These are phyloP conservation scores for Colletotrichum aenigma DNA, from an alignment of 2,329 filamentous ascomycete species.

Conservation along the genomic window DNA sequence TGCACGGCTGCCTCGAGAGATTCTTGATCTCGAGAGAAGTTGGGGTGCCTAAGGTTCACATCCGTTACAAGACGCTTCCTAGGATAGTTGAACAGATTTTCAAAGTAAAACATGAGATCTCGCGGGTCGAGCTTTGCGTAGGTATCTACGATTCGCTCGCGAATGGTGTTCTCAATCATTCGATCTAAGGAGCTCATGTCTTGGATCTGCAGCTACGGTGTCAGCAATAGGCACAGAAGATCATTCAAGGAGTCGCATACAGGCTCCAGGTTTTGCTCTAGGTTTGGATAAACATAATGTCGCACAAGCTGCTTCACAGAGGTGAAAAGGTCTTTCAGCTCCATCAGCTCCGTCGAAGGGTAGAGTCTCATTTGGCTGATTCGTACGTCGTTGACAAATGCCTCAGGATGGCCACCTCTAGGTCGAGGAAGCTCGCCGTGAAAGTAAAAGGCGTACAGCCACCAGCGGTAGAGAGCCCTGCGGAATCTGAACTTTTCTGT, in stretches of 20 bases:
- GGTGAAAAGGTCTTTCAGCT: constrained; percentile 49
- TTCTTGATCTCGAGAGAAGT: constrained; percentile 50
- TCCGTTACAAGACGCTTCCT: constrained; percentile 48
- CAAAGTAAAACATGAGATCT: constrained; percentile 54
- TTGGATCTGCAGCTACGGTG: background rate
- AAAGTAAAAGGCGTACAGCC: constrained; percentile 58
- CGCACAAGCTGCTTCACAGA: constrained; percentile 49
- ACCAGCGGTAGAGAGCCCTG: constrained; percentile 57
- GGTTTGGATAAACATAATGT: constrained; percentile 50
- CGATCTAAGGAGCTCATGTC: constrained; percentile 7
- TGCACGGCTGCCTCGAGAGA: constrained; percentile 44
- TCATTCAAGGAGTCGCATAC: constrained; percentile 28
- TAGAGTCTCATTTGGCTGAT: constrained; percentile 48
- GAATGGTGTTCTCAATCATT: constrained; percentile 19
- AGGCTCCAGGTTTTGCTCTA: constrained; percentile 38
- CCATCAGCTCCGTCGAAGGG: constrained; percentile 47
- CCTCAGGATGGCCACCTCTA: constrained; percentile 39
- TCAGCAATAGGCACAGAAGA: background rate
- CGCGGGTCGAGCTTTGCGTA: constrained; percentile 55
- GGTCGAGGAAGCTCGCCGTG: constrained; percentile 47
- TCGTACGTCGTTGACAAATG: constrained; percentile 43
- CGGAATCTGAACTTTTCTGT: constrained; percentile 53
- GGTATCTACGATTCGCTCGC: constrained; percentile 43
- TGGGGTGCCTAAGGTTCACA: constrained; percentile 42
- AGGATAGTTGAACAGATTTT: constrained; percentile 49